phyloP scores from a whole-genome alignment of 139 green algal genomes.

The Astrephomene gubernaculifera region DNA sequence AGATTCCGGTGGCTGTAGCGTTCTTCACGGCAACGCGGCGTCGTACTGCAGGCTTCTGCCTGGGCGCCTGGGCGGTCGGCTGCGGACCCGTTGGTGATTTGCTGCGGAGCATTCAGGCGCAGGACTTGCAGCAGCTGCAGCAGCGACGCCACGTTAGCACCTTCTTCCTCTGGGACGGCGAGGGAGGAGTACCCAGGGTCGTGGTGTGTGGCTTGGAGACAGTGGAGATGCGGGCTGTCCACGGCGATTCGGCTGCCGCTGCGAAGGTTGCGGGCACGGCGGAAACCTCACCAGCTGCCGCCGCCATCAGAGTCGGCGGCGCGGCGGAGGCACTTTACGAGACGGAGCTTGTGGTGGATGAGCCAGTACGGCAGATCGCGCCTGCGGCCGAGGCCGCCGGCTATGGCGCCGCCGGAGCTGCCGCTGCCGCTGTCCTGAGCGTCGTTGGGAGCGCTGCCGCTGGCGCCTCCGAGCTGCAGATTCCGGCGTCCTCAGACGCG shows the following conservation, averaged over 20 bases:
- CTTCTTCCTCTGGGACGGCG: conserved; percentile 44
- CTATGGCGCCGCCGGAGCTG: background rate
- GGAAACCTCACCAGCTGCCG: background rate
- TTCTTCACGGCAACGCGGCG: conserved; percentile 37
- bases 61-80: background rate
- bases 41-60: background rate
- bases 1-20: conserved; percentile 63
- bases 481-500: background rate
- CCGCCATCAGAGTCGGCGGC: background rate
- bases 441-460: background rate
- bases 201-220: conserved; percentile 51
- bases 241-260: background rate
- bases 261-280: background rate
- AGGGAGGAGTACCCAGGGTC: background rate
- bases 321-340: conserved; percentile 26
- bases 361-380: background rate
- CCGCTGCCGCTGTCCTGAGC: background rate
- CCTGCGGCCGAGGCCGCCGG: too few relatives aligned
- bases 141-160: conserved; percentile 5
- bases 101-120: too few relatives aligned
- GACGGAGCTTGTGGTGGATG: conserved; percentile 48
- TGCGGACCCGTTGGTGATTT: too few relatives aligned
- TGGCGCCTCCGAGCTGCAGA: background rate
- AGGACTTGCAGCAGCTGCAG: background rate
- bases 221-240: conserved; percentile 13